phyloP scores from a whole-genome alignment of 441 rosid genomes.

The Euphorbia celastroides region DNA sequence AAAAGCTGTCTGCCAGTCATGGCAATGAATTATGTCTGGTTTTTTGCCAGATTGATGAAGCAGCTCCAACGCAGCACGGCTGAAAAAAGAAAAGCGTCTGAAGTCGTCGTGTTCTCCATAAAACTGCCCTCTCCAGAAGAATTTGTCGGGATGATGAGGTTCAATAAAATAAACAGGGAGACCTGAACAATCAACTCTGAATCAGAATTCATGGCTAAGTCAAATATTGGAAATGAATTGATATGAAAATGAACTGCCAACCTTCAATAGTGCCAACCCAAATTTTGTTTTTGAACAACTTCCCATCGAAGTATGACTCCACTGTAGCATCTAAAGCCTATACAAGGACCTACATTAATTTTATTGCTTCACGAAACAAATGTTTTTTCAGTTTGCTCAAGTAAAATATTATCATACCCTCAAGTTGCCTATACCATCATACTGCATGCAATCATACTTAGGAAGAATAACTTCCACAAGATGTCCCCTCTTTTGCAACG shows the following conservation, averaged over 20 bases:
- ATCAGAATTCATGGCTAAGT: conserved; percentile 28
- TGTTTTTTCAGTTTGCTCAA: conserved; percentile 8
- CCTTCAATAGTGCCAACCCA: conserved; percentile 96
- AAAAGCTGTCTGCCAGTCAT: conserved; percentile 99
- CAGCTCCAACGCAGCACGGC: conserved; percentile 95
- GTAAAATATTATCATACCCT: conserved; percentile 45
- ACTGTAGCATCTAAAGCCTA: conserved; percentile 78
- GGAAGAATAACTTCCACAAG: conserved; percentile 91
- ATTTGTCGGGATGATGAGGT: conserved; percentile 90
- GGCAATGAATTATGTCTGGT: conserved; percentile 97
- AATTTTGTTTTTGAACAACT: conserved; percentile 69
- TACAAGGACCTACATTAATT: conserved; percentile 17
- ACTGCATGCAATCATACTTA: conserved; percentile 93
- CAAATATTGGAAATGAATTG: conserved; percentile 12
- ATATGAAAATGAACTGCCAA: conserved; percentile 16
- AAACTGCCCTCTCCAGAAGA: conserved; percentile 92
- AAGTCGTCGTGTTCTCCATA: conserved; percentile 97
- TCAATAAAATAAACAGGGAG: conserved; percentile 95
- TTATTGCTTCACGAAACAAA: neutral
- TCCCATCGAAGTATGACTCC: conserved; percentile 85
- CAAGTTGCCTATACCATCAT: conserved; percentile 61
- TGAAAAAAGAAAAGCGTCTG: conserved; percentile 86
- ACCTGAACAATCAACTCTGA: conserved; percentile 45
- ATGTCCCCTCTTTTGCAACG: conserved; percentile 90
- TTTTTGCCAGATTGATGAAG: conserved; percentile 88